Percentiles rank a stretch among this genome's conserved stretches.
Evolutionary conservation across 2,329 filamentous ascomycete genomes (phyloP).

Genomic region (Cladosporium velox): DNA sequence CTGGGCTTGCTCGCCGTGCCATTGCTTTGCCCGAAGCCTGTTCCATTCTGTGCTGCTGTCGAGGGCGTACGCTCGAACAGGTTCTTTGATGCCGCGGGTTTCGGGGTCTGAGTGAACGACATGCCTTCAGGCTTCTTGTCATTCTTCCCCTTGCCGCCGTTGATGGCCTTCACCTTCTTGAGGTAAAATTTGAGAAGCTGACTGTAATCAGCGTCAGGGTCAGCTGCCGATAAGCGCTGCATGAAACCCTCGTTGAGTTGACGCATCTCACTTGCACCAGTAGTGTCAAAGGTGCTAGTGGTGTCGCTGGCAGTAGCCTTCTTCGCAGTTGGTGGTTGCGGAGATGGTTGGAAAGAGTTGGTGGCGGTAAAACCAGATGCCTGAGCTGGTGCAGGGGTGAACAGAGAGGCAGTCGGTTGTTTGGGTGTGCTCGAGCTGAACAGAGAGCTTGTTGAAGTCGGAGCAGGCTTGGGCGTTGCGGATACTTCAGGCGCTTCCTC

Average conservation of each 20-base stretch:
- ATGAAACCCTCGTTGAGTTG: constrained; percentile 34
- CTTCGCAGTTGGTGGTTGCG: constrained; percentile 3
- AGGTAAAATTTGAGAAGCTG: constrained; percentile 33
- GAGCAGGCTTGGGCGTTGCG: not conserved
- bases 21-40: not conserved
- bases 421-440: not conserved
- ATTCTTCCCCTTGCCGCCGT: constrained; percentile 15
- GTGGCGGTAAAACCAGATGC: not conserved
- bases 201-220: constrained; percentile 33
- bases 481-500: not conserved
- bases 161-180: constrained; percentile 29
- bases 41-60: not conserved
- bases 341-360: not conserved
- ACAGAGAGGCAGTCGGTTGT: constrained; percentile 18
- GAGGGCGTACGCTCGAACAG: constrained; percentile 8
- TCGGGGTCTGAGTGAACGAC: not conserved
- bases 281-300: constrained; percentile 5
- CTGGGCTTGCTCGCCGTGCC: constrained; percentile 7
- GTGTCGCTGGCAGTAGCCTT: not conserved
- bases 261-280: constrained; percentile 8
- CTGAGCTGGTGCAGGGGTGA: constrained; percentile 8
- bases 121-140: not conserved
- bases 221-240: constrained; percentile 30
- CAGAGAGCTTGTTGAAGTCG: not conserved
- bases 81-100: not conserved